These are phyloP conservation scores for Dioscorea dumetorum DNA, from an alignment of 106 monocot genomes.

Conservation along the genomic window DNA sequence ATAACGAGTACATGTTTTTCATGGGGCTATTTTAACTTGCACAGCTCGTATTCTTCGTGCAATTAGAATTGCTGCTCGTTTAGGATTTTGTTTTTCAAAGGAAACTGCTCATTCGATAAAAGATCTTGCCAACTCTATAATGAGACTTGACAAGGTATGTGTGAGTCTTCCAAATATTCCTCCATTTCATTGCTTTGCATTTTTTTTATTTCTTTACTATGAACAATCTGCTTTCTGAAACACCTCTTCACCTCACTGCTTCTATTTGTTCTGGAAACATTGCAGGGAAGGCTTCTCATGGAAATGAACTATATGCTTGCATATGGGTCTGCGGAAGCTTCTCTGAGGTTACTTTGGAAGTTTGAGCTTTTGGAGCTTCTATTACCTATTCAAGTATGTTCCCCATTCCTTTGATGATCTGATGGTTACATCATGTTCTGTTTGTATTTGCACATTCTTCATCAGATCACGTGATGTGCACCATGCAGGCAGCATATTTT, in stretches of 20 bases:
- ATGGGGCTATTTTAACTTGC: background rate
- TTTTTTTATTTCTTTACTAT: background rate
- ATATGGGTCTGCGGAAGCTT: conserved; percentile 87
- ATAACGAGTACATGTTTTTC: too few relatives aligned
- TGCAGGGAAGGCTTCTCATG: conserved; percentile 81
- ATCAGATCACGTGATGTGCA: conserved; percentile 19
- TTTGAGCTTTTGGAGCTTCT: conserved; percentile 90
- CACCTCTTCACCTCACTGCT: background rate
- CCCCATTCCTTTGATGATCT: background rate
- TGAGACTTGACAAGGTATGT: conserved; percentile 80
- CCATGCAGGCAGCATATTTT: conserved; percentile 86
- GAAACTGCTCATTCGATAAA: conserved; percentile 78
- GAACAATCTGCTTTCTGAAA: background rate
- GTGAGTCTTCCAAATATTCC: too few relatives aligned
- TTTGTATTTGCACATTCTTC: conserved; percentile 7
- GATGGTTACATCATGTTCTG: conserved; percentile 3
- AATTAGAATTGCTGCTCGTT: conserved; percentile 95
- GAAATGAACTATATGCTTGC: conserved; percentile 99
- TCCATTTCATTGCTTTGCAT: background rate
- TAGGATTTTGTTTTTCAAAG: conserved; percentile 75
- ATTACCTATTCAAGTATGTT: conserved; percentile 74
- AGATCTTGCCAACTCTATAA: conserved; percentile 53
- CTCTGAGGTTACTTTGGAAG: conserved; percentile 90
- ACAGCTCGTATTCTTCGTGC: conserved; percentile 96
- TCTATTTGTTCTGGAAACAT: background rate